phyloP scores from a whole-genome alignment of 129 eudicot genomes.

The Chrysanthemum makinoi region DNA sequence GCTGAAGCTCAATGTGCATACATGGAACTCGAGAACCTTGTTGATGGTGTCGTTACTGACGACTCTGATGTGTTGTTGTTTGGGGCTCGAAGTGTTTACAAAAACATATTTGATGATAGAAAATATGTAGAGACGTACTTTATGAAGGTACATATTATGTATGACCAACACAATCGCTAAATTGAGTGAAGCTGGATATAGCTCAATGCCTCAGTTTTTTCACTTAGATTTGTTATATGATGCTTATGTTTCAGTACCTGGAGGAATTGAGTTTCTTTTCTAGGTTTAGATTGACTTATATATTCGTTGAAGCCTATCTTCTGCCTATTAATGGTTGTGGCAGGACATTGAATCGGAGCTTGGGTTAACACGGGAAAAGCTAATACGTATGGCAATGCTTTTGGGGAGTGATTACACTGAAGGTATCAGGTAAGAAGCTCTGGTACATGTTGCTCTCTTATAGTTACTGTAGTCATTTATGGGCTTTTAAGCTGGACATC shows the following conservation, averaged over 20 bases:
- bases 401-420: slow-evolving; percentile 98
- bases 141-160: slow-evolving; percentile 59
- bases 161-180: not conserved
- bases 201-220: too few relatives aligned
- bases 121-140: slow-evolving; percentile 95
- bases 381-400: slow-evolving; percentile 89
- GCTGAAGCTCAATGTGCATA: slow-evolving; percentile 99
- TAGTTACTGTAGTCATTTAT: not conserved
- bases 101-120: slow-evolving; percentile 95
- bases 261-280: too few relatives aligned
- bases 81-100: slow-evolving; percentile 91
- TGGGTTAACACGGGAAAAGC: slow-evolving; percentile 73
- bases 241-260: too few relatives aligned
- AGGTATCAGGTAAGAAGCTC: slow-evolving; percentile 70
- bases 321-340: slow-evolving; percentile 7
- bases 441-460: not conserved
- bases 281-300: not conserved
- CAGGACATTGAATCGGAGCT: slow-evolving; percentile 94
- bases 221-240: too few relatives aligned
- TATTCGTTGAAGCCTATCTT: slow-evolving; percentile 4
- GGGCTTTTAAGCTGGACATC: too few relatives aligned
- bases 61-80: slow-evolving; percentile 94
- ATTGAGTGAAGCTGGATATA: not conserved
- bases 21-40: slow-evolving; percentile 88
- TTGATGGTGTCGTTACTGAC: slow-evolving; percentile 97